Conservation (phyloP, 2,329 filamentous ascomycete species). For the Colletotrichum orchidophilum region DNA sequence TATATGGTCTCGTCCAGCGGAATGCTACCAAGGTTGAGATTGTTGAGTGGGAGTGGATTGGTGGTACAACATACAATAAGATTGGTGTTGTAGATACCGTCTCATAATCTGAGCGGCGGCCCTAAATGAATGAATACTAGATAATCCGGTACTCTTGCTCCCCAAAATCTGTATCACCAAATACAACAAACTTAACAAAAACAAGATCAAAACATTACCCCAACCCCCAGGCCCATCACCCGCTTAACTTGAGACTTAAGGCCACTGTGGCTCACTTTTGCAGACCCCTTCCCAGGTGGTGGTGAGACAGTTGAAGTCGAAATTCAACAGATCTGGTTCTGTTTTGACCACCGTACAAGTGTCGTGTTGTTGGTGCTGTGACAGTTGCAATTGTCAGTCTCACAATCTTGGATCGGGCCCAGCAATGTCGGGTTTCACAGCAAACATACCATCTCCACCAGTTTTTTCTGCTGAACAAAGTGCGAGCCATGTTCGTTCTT, state of each 20-base stretch:
- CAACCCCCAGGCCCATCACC: neutral
- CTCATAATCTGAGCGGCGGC: neutral
- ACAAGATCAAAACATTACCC: neutral
- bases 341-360: neutral
- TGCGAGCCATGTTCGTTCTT: neutral
- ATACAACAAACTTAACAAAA: neutral
- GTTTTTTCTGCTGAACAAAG: neutral
- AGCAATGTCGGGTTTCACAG: neutral
- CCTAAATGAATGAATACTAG: neutral
- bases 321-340: neutral
- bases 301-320: neutral
- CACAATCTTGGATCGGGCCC: neutral
- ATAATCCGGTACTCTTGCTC: neutral
- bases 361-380: neutral
- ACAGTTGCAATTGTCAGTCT: neutral
- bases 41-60: conserved; percentile 32
- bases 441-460: neutral
- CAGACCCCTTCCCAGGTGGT: neutral
- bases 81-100: conserved; percentile 23
- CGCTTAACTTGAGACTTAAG: neutral
- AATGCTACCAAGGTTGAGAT: conserved; percentile 15
- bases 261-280: neutral
- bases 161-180: neutral
- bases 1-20: conserved; percentile 28
- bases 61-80: conserved; percentile 31